Evolutionary conservation across 2,329 filamentous ascomycete genomes (phyloP).

Genomic region (Xylariaceae sp.): DNA sequence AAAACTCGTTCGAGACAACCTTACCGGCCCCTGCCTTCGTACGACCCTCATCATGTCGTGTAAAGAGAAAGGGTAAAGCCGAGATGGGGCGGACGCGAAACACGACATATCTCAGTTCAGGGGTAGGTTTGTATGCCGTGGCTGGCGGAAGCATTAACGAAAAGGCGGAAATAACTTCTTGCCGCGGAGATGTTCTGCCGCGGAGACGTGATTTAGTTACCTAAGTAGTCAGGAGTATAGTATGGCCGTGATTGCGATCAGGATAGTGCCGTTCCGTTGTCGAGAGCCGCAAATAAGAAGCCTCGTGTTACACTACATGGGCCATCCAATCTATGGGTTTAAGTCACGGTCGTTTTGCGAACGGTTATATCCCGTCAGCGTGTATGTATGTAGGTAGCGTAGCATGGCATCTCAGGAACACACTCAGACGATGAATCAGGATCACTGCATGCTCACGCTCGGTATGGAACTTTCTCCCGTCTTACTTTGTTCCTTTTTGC

Average conservation of each 20-base stretch:
- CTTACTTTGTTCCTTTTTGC: neutral
- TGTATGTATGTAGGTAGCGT: neutral
- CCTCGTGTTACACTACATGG: neutral
- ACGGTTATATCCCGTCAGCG: neutral
- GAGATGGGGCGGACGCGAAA: no score
- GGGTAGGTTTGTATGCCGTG: no score
- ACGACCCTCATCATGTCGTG: no score
- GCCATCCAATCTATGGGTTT: no score
- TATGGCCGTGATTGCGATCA: neutral
- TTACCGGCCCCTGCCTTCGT: no score
- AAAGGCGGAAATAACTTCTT: no score
- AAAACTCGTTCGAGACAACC: no score
- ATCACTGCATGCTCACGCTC: neutral
- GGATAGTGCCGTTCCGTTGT: neutral
- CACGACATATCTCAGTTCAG: no score
- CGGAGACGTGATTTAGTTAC: no score
- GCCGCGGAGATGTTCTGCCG: no score
- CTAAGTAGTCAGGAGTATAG: neutral
- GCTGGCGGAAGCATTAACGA: no score
- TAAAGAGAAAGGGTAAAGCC: no score
- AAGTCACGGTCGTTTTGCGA: neutral
- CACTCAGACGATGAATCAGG: neutral
- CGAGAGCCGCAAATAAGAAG: neutral
- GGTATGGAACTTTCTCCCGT: neutral
- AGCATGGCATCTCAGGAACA: neutral